Evolutionary conservation across 2,329 filamentous ascomycete species (phyloP), one percentile per base, ranked within the genome.

Genomic region (Cladosporium sp.): DNA sequence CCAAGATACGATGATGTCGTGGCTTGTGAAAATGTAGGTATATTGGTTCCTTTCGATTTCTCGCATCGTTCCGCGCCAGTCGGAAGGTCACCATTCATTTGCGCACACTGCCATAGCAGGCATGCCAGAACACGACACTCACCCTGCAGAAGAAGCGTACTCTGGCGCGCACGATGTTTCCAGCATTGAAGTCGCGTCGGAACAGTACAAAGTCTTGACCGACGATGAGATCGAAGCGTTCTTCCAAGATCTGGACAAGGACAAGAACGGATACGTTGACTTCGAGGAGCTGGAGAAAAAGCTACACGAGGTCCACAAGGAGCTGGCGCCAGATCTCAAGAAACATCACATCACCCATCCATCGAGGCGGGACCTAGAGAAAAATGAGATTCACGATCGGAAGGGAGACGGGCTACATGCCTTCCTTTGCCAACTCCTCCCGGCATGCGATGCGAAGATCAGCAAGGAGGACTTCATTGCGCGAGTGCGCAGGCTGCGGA

Each of bases 401-500:
- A 63, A 59, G 12, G 67, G 66, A 16, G 76, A 79, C 67, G 79
- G 77, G 7, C 79, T 84, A 37, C 84, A 86, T 68, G 76, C 77
- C 2, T 87, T 87, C 56, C 76, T 87, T 0, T 78, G 81, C n/a
- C 78, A 75, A 56, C 77, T 86, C 64, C 82, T 86, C 70, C 71
- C 72, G 3, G 66, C 67, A 28, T 71, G 69, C 61, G 79, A 79
- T 3, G 78, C 78, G 0, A 76, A 74, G 16, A 83, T 87, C 18
- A 77, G 81, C 0, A 77, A 80, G 23, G 76, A 77, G 5, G 80
- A 83, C 5, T 86, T 87, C 68, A 77, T 77, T 1, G 72, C 87
- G 12, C 85, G 85, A 18, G 87, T 82, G 69, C 87, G 86, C 26
- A 88, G 85, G 67, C 86, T 85, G 44, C 84, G 82, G 7, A 88